A percentile compares a stretch with the other conserved stretches of the same genome.
These are phyloP conservation scores for Sclerotinia trifoliorum DNA, from an alignment of 2,329 filamentous ascomycete genomes.

Conservation along the genomic window DNA sequence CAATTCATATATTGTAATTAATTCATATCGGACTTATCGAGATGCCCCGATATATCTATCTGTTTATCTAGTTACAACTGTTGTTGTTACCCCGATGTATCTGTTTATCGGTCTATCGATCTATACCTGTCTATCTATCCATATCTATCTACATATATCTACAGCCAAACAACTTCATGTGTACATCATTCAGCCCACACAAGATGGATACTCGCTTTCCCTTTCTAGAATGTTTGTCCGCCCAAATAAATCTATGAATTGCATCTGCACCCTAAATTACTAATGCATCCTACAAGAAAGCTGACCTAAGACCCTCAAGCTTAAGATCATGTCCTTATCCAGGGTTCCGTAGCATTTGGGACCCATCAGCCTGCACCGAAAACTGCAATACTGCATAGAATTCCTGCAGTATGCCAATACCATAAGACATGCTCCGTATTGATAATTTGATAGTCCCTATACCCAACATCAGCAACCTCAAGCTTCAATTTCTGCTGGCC, in stretches of 20 bases:
- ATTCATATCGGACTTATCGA: background rate
- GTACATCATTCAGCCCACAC: background rate
- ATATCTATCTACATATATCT: background rate
- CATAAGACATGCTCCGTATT: background rate
- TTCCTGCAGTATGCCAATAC: background rate
- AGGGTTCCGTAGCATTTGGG: background rate
- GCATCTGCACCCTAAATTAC: background rate
- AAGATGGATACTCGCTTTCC: background rate
- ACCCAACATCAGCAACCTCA: slow-evolving; percentile 3
- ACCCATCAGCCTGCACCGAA: background rate
- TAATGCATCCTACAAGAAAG: background rate
- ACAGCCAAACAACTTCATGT: background rate
- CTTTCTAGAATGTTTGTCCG: background rate
- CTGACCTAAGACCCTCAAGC: slow-evolving; percentile 8
- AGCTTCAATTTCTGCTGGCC: slow-evolving; percentile 2
- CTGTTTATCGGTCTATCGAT: too few species aligned
- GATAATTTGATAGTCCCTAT: background rate
- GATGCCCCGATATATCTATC: background rate
- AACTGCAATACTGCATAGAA: slow-evolving; percentile 1
- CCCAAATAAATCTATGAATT: background rate
- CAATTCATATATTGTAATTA: background rate
- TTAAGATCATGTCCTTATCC: slow-evolving; percentile 12
- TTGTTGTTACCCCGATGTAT: background rate
- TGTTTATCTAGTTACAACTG: background rate
- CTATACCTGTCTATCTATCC: too few species aligned